These are phyloP conservation scores for Aspergillus melleus DNA, from an alignment of 2,329 filamentous ascomycete genomes.

Conservation along the genomic window DNA sequence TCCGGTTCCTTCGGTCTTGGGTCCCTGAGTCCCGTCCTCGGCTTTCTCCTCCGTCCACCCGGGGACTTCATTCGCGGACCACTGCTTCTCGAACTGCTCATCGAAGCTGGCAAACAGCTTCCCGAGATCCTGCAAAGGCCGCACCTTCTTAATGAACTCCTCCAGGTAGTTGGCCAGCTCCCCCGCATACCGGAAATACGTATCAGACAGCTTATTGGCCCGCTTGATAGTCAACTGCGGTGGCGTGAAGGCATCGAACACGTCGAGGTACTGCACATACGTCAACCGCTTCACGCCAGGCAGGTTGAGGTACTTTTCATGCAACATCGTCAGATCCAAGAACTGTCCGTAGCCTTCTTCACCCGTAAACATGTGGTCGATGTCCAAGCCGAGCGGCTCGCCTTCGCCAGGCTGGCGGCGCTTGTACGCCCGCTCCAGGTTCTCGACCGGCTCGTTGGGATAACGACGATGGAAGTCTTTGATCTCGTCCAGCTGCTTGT, in stretches of 20 bases:
- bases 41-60: conserved; percentile 69
- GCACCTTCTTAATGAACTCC: conserved; percentile 78
- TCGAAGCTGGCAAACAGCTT: conserved; percentile 76
- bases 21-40: conserved; percentile 41
- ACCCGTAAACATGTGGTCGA: conserved; percentile 91
- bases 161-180: conserved; percentile 81
- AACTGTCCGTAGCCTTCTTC: conserved; percentile 93
- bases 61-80: conserved; percentile 75
- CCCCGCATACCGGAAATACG: conserved; percentile 87
- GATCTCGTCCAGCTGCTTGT: conserved; percentile 76
- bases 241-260: conserved; percentile 81
- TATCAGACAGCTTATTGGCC: conserved; percentile 83
- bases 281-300: conserved; percentile 79
- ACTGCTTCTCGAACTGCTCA: conserved; percentile 77
- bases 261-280: conserved; percentile 90
- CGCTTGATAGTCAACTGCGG: conserved; percentile 74
- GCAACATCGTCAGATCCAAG: conserved; percentile 79
- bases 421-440: conserved; percentile 90
- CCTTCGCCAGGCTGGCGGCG: conserved; percentile 65
- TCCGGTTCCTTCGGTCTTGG: conserved; percentile 55
- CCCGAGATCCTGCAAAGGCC: conserved; percentile 82
- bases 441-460: conserved; percentile 92
- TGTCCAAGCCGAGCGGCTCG: conserved; percentile 63
- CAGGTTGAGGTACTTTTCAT: conserved; percentile 89
- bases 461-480: conserved; percentile 88